Base-by-base conservation (phyloP, 2,329 filamentous ascomycete genomes). In the Colletotrichum plurivorum region DNA sequence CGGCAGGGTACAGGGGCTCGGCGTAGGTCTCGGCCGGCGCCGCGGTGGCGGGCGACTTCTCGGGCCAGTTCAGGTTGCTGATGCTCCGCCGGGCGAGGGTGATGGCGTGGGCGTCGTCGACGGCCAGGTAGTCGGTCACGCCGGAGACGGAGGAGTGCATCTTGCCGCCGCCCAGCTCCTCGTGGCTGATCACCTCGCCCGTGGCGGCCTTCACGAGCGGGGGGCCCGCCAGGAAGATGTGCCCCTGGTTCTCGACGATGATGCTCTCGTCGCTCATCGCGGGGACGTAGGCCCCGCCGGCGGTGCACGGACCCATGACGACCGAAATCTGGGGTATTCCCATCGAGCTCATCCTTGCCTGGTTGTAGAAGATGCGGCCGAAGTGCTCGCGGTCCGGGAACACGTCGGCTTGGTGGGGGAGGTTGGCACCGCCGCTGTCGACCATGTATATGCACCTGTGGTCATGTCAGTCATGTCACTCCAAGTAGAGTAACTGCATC, bases 201-300 rank as follows among this genome's bases (percentile, higher is more conserved):
- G 96, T 99, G 12, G 95, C 95, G 9, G 96, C 96, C 82, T 98
- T 97, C 71, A 99, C 96, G 1, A 99, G 86, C 0, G 96, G 95
- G 18, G 95, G 95, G 0, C 95, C 96, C 1, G 95, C 95, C 2
- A 99, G 89, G 84, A 98, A 99, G 78, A 99, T 97, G 73, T 97
- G 95, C n/a, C 95, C 95, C 79, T 98, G 95, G 60, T 95, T 92
- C 76, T 94, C 90, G 46, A 98, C 96, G 72, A 99, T 98, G 80
- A 99, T 98, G 78, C 90, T 94, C 85, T 98, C 96, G 78, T 98
- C 96, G 70, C 93, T 95, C 95, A 99, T 98, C 75, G 94, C 94
- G 12, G 95, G 95, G 12, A 98, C 95, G 78, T 99, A 98, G 25
- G 95, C 95, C 55, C 95, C 95, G 58, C 95, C 95, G 2, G 95